These are phyloP conservation scores for Boletus rubescentipes DNA, from an alignment of 768 basidiomycete genomes.

Conservation along the genomic window DNA sequence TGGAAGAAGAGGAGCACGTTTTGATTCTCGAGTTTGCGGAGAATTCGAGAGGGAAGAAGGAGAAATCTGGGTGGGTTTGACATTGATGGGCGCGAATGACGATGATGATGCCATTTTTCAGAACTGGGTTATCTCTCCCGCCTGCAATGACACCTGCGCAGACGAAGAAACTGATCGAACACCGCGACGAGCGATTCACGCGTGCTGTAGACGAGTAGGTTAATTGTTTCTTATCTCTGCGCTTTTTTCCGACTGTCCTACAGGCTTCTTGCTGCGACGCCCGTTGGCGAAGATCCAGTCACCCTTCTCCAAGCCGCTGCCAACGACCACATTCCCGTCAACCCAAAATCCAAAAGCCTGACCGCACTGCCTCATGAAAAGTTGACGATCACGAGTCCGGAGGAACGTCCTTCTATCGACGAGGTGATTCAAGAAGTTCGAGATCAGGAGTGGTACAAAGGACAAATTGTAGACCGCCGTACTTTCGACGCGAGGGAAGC, in stretches of 20 bases:
- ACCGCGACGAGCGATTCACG: slow-evolving; percentile 62
- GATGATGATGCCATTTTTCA: slow-evolving; percentile 5
- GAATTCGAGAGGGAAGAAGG: slow-evolving; percentile 35
- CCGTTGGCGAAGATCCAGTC: slow-evolving; percentile 57
- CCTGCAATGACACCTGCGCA: slow-evolving; percentile 52
- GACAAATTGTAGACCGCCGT: slow-evolving; percentile 63
- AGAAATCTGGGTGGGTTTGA: slow-evolving; percentile 26
- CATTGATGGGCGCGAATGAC: neutral
- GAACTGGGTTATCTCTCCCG: slow-evolving; percentile 20
- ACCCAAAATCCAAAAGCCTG: slow-evolving; percentile 39
- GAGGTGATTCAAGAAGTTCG: slow-evolving; percentile 57
- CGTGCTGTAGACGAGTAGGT: slow-evolving; percentile 69
- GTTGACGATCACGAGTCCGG: slow-evolving; percentile 38
- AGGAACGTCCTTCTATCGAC: slow-evolving; percentile 57
- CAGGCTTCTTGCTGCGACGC: slow-evolving; percentile 60
- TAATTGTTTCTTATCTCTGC: neutral
- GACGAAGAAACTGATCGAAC: slow-evolving; percentile 68
- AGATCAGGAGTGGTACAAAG: slow-evolving; percentile 62
- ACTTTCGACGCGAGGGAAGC: slow-evolving; percentile 53
- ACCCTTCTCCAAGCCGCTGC: slow-evolving; percentile 64
- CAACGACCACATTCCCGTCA: slow-evolving; percentile 66
- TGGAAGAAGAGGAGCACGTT: slow-evolving; percentile 46
- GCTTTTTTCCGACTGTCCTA: neutral
- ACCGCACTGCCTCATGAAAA: slow-evolving; percentile 2
- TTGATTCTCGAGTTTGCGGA: slow-evolving; percentile 53